phyloP scores from a whole-genome alignment of 768 basidiomycete species.

The Royoungia palumana region DNA sequence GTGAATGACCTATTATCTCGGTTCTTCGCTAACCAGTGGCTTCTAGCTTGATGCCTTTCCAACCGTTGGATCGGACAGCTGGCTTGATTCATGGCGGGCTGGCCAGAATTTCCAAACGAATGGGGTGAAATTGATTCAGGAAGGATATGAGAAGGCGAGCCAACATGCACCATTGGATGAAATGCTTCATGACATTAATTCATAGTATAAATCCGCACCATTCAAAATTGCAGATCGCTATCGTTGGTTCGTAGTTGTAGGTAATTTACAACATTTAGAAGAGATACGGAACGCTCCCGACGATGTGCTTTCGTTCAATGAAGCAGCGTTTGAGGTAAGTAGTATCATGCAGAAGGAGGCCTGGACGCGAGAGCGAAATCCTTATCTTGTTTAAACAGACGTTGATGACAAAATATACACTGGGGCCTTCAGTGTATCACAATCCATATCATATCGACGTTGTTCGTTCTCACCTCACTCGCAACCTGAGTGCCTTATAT shows the following conservation, averaged over 20 bases:
- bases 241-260: background rate
- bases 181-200: background rate
- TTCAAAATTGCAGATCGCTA: background rate
- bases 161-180: background rate
- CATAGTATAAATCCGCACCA: background rate
- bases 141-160: background rate
- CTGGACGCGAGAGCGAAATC: too few species aligned
- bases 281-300: constrained; percentile 3
- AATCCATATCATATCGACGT: constrained; percentile 32
- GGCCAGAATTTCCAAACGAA: background rate
- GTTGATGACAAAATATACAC: constrained; percentile 35
- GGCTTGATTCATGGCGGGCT: constrained; percentile 10
- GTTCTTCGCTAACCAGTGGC: background rate
- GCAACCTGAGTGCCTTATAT: constrained; percentile 38
- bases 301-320: background rate
- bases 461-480: constrained; percentile 30
- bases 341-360: too few species aligned
- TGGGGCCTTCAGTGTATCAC: constrained; percentile 31
- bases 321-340: background rate
- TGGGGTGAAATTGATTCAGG: background rate
- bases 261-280: background rate
- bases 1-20: background rate
- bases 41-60: constrained; percentile 3
- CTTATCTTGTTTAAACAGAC: constrained; percentile 23
- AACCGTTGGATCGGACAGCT: background rate